These are phyloP conservation scores for Helotiales sp. DNA, from an alignment of 2,329 filamentous ascomycete genomes.

Conservation along the genomic window DNA sequence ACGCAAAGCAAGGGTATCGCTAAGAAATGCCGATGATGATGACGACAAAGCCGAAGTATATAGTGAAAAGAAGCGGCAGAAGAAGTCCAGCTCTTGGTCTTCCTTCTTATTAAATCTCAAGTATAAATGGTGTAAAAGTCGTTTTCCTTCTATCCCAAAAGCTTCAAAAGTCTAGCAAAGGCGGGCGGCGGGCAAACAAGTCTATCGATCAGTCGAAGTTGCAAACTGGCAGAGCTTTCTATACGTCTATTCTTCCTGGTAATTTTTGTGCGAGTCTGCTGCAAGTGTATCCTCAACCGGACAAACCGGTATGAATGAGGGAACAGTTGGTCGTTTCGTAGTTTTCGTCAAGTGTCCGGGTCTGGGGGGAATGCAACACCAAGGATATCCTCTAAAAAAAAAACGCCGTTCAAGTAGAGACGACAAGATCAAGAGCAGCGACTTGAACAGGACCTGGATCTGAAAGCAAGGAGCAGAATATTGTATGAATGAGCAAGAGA, in stretches of 20 bases:
- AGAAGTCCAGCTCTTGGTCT: constrained; percentile 43
- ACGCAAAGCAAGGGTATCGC: constrained; percentile 11
- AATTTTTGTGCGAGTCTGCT: constrained; percentile 5
- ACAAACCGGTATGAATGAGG: not conserved
- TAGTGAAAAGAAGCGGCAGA: constrained; percentile 15
- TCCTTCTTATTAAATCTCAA: constrained; percentile 31
- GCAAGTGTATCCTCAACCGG: not conserved
- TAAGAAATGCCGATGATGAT: constrained; percentile 11
- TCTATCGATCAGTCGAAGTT: constrained; percentile 13
- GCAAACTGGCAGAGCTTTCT: constrained; percentile 6
- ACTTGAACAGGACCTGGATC: constrained; percentile 10
- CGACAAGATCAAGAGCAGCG: constrained; percentile 13
- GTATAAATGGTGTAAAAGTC: constrained; percentile 25
- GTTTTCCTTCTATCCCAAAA: not conserved
- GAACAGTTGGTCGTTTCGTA: constrained; percentile 14
- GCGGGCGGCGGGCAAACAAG: constrained; percentile 12
- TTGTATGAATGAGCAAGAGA: constrained; percentile 15
- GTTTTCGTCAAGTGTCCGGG: not conserved
- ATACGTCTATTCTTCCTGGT: not conserved
- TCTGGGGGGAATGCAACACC: not conserved
- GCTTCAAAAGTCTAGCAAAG: constrained; percentile 7
- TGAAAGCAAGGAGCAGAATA: constrained; percentile 16
- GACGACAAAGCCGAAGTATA: constrained; percentile 4
- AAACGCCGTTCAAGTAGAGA: constrained; percentile 27
- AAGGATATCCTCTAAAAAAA: constrained; percentile 20